A percentile compares a stretch with the other conserved stretches of the same genome.
phyloP scores from a whole-genome alignment of 2,329 filamentous ascomycete species.

The Pyrenochaeta sp. region DNA sequence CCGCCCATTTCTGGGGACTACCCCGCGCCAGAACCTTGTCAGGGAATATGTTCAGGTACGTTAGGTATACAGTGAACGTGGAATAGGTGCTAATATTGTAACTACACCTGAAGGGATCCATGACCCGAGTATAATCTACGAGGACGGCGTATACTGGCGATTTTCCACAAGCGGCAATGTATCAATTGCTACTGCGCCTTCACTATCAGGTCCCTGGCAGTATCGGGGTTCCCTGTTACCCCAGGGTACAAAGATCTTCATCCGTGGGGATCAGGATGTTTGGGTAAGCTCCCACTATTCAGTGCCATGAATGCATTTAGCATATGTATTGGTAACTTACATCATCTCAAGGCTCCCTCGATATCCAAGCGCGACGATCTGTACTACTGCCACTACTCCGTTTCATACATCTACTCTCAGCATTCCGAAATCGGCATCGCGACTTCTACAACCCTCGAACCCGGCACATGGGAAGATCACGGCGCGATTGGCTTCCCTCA shows the following conservation, averaged over 20 bases:
- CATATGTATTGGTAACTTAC: neutral
- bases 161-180: constrained; percentile 61
- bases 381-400: constrained; percentile 70
- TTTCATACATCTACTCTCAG: constrained; percentile 67
- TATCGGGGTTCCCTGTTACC: constrained; percentile 55
- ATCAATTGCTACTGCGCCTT: constrained; percentile 54
- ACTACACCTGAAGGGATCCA: constrained; percentile 38
- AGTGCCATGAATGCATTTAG: neutral
- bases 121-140: constrained; percentile 56
- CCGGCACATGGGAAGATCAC: constrained; percentile 67
- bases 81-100: neutral
- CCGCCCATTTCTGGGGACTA: constrained; percentile 12
- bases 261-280: constrained; percentile 54
- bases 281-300: constrained; percentile 49
- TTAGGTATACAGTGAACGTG: neutral
- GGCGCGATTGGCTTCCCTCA: constrained; percentile 56
- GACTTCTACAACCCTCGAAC: constrained; percentile 57
- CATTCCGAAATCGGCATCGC: constrained; percentile 68
- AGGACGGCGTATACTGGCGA: constrained; percentile 58
- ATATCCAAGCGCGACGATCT: constrained; percentile 61
- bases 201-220: constrained; percentile 58
- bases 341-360: constrained; percentile 65
- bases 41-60: constrained; percentile 47
- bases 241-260: constrained; percentile 52
- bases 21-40: constrained; percentile 49